These are phyloP conservation scores for Brassica napus DNA, from an alignment of 345 rosid genomes.

Conservation along the genomic window DNA sequence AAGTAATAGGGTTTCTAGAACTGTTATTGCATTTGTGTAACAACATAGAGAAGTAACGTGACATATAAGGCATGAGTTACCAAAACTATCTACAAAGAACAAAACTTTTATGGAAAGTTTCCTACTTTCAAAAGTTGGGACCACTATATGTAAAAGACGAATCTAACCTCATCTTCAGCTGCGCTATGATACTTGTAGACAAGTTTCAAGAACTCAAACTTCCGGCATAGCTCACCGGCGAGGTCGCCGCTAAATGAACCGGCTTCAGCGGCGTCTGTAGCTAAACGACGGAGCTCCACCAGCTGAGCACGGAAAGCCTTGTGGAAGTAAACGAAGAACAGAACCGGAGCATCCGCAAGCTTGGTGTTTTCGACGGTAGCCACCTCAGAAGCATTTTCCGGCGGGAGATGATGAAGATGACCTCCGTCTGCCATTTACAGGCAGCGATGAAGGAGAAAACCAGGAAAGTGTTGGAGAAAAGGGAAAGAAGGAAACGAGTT, in stretches of 20 bases:
- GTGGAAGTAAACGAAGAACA: slow-evolving; percentile 65
- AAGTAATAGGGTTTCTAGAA: not conserved
- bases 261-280: slow-evolving; percentile 41
- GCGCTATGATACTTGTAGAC: slow-evolving; percentile 62
- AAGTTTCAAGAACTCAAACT: slow-evolving; percentile 69
- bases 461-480: slow-evolving; percentile 18
- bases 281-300: slow-evolving; percentile 49
- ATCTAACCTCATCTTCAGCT: slow-evolving; percentile 77
- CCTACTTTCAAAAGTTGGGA: not conserved
- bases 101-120: not conserved
- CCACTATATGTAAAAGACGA: not conserved
- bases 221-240: slow-evolving; percentile 42
- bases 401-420: slow-evolving; percentile 30
- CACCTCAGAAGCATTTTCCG: slow-evolving; percentile 27
- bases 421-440: slow-evolving; percentile 42
- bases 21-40: not conserved
- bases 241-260: slow-evolving; percentile 29
- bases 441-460: not conserved
- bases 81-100: not conserved
- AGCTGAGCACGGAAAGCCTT: slow-evolving; percentile 65
- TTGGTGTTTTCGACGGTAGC: slow-evolving; percentile 25
- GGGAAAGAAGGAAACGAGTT: slow-evolving; percentile 45
- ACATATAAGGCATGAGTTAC: not conserved
- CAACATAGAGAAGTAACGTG: not conserved
- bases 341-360: slow-evolving; percentile 65